phyloP scores from a whole-genome alignment of 805 yeast genomes.

The Nakazawaea sp. region DNA sequence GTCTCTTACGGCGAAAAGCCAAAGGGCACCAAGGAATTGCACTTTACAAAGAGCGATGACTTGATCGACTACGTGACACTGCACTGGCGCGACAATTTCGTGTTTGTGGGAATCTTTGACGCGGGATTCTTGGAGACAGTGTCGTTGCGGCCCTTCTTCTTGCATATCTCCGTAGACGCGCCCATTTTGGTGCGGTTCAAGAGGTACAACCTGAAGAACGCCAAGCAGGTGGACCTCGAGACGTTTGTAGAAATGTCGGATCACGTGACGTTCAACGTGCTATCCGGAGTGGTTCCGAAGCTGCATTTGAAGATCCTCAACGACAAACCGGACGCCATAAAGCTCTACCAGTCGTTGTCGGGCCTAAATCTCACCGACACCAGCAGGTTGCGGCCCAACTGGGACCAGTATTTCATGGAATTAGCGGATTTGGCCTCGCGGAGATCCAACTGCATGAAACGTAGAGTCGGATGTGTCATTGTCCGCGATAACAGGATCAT shows the following conservation, averaged over 20 bases:
- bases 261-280: constrained; percentile 13
- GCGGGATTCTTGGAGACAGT: constrained; percentile 37
- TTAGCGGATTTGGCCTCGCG: constrained; percentile 89
- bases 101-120: constrained; percentile 37
- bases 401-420: constrained; percentile 96
- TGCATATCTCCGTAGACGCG: constrained; percentile 74
- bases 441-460: constrained; percentile 93
- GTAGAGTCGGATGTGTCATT: constrained; percentile 94
- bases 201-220: constrained; percentile 19
- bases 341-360: constrained; percentile 31
- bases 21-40: constrained; percentile 12
- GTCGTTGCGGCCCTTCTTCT: constrained; percentile 72
- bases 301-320: constrained; percentile 59
- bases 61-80: constrained; percentile 56
- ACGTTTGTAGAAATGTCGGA: constrained; percentile 30
- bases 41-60: constrained; percentile 33
- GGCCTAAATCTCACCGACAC: constrained; percentile 39
- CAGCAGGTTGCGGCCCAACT: constrained; percentile 73
- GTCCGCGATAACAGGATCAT: constrained; percentile 81
- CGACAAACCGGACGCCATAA: constrained; percentile 27
- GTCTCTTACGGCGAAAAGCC: constrained; percentile 19
- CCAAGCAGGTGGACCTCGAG: constrained; percentile 8
- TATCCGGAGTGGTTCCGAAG: constrained; percentile 32
- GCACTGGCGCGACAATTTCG: constrained; percentile 60
- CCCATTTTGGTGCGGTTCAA: constrained; percentile 45